phyloP scores from a whole-genome alignment of 75 land plant genomes.

The Cunninghamia lanceolata region DNA sequence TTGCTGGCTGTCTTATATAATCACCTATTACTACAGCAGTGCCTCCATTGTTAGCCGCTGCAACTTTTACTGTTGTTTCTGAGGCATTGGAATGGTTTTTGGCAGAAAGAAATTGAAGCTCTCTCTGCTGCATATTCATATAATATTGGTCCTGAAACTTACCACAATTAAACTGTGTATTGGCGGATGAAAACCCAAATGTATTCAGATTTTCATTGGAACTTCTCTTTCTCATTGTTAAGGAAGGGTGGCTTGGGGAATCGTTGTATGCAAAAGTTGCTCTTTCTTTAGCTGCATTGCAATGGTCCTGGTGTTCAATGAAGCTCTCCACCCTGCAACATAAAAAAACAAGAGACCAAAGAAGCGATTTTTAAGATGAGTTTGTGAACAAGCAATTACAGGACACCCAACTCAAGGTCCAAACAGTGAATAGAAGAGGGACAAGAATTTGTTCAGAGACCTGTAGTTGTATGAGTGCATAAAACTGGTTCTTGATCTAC shows the following conservation, averaged over 20 bases:
- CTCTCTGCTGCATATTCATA: slow-evolving; percentile 1
- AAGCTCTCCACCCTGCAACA: slow-evolving; percentile 89
- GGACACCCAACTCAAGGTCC: background rate
- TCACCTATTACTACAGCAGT: background rate
- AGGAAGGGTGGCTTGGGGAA: slow-evolving; percentile 27
- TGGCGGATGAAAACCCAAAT: background rate
- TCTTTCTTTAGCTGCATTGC: slow-evolving; percentile 35
- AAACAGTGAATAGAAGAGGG: background rate
- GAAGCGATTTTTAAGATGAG: background rate
- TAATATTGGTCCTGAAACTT: background rate
- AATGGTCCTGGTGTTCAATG: slow-evolving; percentile 96
- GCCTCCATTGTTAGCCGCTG: background rate
- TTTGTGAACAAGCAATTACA: background rate
- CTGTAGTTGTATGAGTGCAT: background rate
- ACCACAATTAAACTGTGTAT: background rate
- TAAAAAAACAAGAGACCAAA: background rate
- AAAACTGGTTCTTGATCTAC: background rate
- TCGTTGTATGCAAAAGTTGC: background rate
- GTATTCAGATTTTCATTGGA: slow-evolving; percentile 40
- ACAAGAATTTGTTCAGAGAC: background rate
- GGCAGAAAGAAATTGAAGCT: slow-evolving; percentile 49
- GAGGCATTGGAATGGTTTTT: background rate
- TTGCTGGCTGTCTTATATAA: background rate
- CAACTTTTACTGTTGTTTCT: background rate
- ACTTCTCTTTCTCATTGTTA: slow-evolving; percentile 35